Evolutionary conservation across 2,329 filamentous ascomycete genomes (phyloP), one percentile per base, ranked within the genome.

Genomic region (Apiospora malaysiana): DNA sequence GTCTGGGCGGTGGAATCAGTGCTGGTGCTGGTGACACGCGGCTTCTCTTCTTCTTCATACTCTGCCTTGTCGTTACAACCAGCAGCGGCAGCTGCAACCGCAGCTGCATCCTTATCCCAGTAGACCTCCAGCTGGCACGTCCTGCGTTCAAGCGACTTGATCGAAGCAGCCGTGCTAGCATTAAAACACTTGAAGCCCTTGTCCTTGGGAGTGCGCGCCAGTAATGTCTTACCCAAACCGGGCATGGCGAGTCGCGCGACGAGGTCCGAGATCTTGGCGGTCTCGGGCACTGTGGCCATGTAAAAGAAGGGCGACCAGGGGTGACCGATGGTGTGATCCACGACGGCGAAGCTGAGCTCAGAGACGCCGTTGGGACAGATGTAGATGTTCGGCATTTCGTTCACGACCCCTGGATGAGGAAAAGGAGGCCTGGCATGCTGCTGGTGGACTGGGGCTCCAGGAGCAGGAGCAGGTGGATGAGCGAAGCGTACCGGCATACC

Each of bases 271-370:
- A 73, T 68, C 1, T 69, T 63, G 14, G 75, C 74, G 27, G 63
- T 70, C 18, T 71, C 56, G 10, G 77, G 76, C 0, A 74, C 71
- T 18, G 75, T 46, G 10, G 72, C 76, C 32, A 77, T 51, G 71
- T 72, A 76, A 70, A 66, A 32, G 12, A 10, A n/a, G 9, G 65
- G 65, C 12, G 12, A 14, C 40, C 23, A 7, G 65, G 65, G n/a
- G 56, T 18, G 1, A 21, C 32, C 37, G 56, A 9, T 18, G 18
- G 65, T 67, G 65, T 67, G 25, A 21, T 67, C 65, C 40, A 67
- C 40, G 40, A 67, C 21, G n/a, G 40, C 12, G 25, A 67, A 67
- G 65, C 40, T 67, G 40, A 67, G 4, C 40, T 67, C n/a, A 40
- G 40, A 27, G 40, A 67, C 65, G 42, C 23, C 25, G n/a, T 23